A percentile compares a stretch with the other conserved stretches of the same genome.
These are phyloP conservation scores for Teratosphaeria pseudoeucalypti DNA, from an alignment of 2,329 filamentous ascomycete genomes.

Conservation along the genomic window DNA sequence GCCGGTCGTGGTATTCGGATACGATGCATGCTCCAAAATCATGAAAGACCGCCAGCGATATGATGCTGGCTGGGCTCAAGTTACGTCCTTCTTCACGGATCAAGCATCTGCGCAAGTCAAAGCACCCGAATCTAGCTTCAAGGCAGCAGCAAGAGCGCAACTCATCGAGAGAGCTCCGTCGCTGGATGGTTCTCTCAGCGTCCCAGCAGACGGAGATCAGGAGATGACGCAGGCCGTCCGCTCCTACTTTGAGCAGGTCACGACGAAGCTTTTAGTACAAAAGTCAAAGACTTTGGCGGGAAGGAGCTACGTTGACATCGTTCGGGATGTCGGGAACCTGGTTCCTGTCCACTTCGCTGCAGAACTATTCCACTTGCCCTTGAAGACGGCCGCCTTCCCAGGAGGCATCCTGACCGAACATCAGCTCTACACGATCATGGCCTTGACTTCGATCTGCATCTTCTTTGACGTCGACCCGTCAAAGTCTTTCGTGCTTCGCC, in stretches of 20 bases:
- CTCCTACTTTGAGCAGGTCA: conserved; percentile 39
- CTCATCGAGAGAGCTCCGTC: conserved; percentile 32
- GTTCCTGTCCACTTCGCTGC: conserved; percentile 46
- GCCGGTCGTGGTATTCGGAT: conserved; percentile 34
- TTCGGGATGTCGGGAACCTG: conserved; percentile 42
- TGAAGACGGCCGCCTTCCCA: conserved; percentile 44
- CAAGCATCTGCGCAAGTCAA: conserved; percentile 37
- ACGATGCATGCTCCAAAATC: conserved; percentile 34
- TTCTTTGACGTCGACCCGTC: conserved; percentile 47
- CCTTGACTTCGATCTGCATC: conserved; percentile 42
- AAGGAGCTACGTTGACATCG: conserved; percentile 37
- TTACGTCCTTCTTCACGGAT: conserved; percentile 36
- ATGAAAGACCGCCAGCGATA: conserved; percentile 34
- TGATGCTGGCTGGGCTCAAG: conserved; percentile 37
- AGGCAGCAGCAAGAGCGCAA: conserved; percentile 33
- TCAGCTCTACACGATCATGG: conserved; percentile 45
- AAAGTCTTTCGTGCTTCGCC: conserved; percentile 41
- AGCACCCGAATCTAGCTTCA: conserved; percentile 34
- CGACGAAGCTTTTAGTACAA: conserved; percentile 32
- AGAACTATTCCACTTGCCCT: conserved; percentile 44
- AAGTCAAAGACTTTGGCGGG: conserved; percentile 38
- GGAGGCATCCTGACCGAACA: conserved; percentile 43
- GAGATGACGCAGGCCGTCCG: conserved; percentile 35
- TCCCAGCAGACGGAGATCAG: neutral
- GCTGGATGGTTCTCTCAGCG: conserved; percentile 7